These are phyloP conservation scores for Ramaria sp. DNA, from an alignment of 768 basidiomycete species.

Conservation along the genomic window DNA sequence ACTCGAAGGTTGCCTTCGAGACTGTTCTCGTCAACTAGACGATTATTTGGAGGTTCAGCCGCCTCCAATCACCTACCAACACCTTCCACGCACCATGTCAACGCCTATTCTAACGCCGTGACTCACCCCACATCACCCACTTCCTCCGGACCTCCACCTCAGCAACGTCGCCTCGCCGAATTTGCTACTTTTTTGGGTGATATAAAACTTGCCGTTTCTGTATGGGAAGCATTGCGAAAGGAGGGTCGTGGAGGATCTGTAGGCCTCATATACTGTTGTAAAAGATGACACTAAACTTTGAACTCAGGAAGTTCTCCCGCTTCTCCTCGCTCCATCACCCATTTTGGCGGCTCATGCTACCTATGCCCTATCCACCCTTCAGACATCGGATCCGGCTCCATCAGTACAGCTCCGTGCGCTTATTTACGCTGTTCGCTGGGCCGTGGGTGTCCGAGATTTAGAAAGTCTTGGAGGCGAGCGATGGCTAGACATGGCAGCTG, in stretches of 20 bases:
- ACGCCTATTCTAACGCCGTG: constrained; percentile 23
- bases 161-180: constrained; percentile 85
- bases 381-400: constrained; percentile 41
- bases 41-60: constrained; percentile 62
- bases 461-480: constrained; percentile 64
- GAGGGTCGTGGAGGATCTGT: constrained; percentile 73
- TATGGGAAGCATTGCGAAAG: constrained; percentile 84
- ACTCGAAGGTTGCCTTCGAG: constrained; percentile 73
- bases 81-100: constrained; percentile 23
- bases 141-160: constrained; percentile 39
- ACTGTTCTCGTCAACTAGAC: constrained; percentile 77
- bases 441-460: constrained; percentile 59
- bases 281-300: background rate
- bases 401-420: constrained; percentile 61
- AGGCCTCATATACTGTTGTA: constrained; percentile 20
- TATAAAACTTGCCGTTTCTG: constrained; percentile 65
- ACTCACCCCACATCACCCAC: constrained; percentile 22
- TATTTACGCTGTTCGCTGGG: constrained; percentile 67
- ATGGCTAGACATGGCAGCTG: constrained; percentile 82
- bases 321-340: constrained; percentile 59
- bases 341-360: constrained; percentile 49
- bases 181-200: constrained; percentile 91
- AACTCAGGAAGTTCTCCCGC: constrained; percentile 68
- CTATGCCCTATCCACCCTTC: constrained; percentile 44
- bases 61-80: constrained; percentile 32